These are phyloP conservation scores for Aspergillus thermomutatus DNA, from an alignment of 2,329 filamentous ascomycete genomes.

Conservation along the genomic window DNA sequence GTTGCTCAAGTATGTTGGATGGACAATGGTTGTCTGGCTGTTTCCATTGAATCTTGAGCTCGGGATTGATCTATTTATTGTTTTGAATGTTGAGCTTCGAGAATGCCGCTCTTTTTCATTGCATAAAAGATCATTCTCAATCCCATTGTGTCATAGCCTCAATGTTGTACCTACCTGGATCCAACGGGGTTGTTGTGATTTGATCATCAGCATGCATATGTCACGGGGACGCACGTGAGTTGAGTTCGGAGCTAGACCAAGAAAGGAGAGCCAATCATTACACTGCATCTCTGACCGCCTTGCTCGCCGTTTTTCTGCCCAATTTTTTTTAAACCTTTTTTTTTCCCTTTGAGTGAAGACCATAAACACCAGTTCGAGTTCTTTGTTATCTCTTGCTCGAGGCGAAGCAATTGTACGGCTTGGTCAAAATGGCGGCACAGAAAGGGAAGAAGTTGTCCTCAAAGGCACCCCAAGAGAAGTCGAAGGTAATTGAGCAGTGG, in stretches of 20 bases:
- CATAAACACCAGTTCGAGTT: neutral
- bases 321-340: constrained; percentile 22
- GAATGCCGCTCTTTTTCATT: neutral
- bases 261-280: constrained; percentile 19
- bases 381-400: constrained; percentile 4
- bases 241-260: neutral
- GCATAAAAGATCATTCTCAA: neutral
- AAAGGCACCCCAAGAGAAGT: constrained; percentile 24
- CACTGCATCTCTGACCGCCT: constrained; percentile 22
- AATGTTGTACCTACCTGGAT: neutral
- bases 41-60: neutral
- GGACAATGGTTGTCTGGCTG: too few relatives aligned
- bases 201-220: neutral
- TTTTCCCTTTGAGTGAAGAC: constrained; percentile 15
- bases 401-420: neutral
- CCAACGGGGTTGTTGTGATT: neutral
- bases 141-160: neutral
- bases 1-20: neutral
- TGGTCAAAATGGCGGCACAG: constrained; percentile 25
- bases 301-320: constrained; percentile 16
- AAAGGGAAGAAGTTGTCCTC: constrained; percentile 20
- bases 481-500: constrained; percentile 12
- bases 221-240: constrained; percentile 16
- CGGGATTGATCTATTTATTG: neutral
- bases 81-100: neutral